Base-by-base conservation (phyloP, 1,284 basidiomycete species). In the Kwoniella shivajii region DNA sequence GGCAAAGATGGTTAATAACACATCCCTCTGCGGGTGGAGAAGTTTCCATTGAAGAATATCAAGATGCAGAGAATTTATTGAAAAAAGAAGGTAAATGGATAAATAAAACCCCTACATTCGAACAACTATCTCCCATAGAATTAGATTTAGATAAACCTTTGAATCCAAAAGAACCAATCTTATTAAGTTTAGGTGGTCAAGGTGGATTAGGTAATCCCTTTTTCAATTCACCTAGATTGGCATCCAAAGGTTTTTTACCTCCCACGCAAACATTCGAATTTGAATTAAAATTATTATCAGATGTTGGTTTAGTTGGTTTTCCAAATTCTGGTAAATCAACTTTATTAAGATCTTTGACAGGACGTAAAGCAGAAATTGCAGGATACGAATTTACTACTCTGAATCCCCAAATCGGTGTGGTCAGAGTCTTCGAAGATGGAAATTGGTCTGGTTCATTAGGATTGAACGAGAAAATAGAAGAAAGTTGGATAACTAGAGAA, bases 211-310 rank as follows among this genome's bases (percentile, higher is more conserved):
- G 96, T 6, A 99, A 99, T 69, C 89, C 92, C 0, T 86, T 89
- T 66, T 97, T 95, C 66, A 75, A 82, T 16, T 87, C 62, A 6
- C 59, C 71, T 0, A 89, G 90, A 72, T 88, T 88, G 60, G 90
- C 89, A 0, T 87, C 87, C 3, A 83, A 86, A 26, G 95, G 96
- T 0, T 82, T 85, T 6, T 83, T 86, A 4, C 95, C 95, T 6
- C 88, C 94, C 64, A 84, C 86, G 7, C 79, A 94, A 59, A 88
- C 88, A 1, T 83, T 99, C 22, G 84, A 86, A 36, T 82, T 99
- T n/a, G 95, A 97, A 76, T 87, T 99, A 65, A 98, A 99, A 75
- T 84, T 94, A 6, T 82, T 95, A 1, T 92, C 94, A 0, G 95
- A 99, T 74, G 84, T 99, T 22, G 96, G 93, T 0, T 80, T 99